Evolutionary conservation across 225 moss, liverwort and hornwort species (phyloP), one percentile per base, ranked within the genome.

Genomic region (Polytrichum commune): DNA sequence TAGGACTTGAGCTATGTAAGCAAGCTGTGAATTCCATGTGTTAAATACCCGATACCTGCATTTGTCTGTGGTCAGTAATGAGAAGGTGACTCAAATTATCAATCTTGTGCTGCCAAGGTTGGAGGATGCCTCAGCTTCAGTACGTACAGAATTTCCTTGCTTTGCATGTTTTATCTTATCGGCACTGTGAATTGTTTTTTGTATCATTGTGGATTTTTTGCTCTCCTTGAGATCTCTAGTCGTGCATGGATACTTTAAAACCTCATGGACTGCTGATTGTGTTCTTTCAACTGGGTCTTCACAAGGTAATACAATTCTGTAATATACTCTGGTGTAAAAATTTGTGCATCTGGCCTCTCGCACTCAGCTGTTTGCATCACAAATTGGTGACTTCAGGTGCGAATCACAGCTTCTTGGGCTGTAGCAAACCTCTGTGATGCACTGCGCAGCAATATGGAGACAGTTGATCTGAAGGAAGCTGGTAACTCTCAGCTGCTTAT

Each of bases 341-440:
- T 23, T 22, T 7, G 19, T 62, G 62, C 27, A 27, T 4, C 62
- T 62, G 5, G 62, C 46, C 46, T 38, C 35, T 46, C 46, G 16
- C 16, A 1, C 35, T 46, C 46, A 46, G 16, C 46, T 46, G 46
- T 46, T 46, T 46, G 16, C 46, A 16, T 46, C 46, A 13, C 46
- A 23, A 58, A 58, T 58, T 58, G 20, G 22, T 58, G 22, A 69
- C 63, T 79, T 77, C 90, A 96, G 93, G 95, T 96, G 60, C 88
- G 89, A 74, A 96, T 96, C 63, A 96, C 95, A 55, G 91, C 93
- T 54, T 91, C 95, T 62, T 96, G 95, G 95, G 95, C 95, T 71
- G 84, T 96, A 33, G 95, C 95, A 80, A 96, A 96, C 65, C 88
- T 96, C 29, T 96, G 95, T 72, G 93, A 96, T 84, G 95, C 89